Evolutionary conservation across 345 rosid species (phyloP), one percentile per base, ranked within the genome.

Genomic region (Salix dunnii): DNA sequence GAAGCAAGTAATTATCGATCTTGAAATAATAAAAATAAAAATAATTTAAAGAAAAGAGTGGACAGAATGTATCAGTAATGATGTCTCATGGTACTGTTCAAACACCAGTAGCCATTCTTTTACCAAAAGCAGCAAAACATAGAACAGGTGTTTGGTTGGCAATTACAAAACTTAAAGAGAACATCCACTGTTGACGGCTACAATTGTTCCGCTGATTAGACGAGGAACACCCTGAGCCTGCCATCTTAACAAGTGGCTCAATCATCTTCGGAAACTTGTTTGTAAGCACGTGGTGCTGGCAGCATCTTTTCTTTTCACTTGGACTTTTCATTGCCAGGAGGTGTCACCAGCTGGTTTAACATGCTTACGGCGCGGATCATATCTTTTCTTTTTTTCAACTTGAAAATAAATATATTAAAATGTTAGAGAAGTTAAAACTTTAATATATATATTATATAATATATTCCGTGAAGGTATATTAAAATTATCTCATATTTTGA

Each of bases 81-180:
- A 67, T 77, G 79, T 67, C 75, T 33, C 71, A 77, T 49, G 4
- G 74, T 62, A 79, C 48, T 16, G 68, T 36, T 23, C 48, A 40
- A 71, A 71, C 35, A 6, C 66, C 35, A 31, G 58, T 0, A 18
- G 58, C 3, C 1, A 33, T 33, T 5, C 18, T 48, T 48, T 14
- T 48, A 48, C 17, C 18, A 16, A 48, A 48, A 48, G 53, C 53
- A 48, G 53, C 53, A 17, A 48, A 16, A 17, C 53, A 48, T 48
- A 3, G 16, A 48, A 16, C 53, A 48, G 17, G 18, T 17, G 53
- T 14, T 17, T 48, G 18, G 53, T 48, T 48, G 53, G 53, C 20
- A 48, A 14, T 48, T 4, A 48, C 53, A 17, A 48, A 4, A 48
- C 53, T 17, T 17, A 17, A 48, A 48, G 53, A 17, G 16, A 1